A percentile compares a stretch with the other conserved stretches of the same genome.
Evolutionary conservation across 768 basidiomycete species (phyloP).

Genomic region (Phlebiopsis gigantea): DNA sequence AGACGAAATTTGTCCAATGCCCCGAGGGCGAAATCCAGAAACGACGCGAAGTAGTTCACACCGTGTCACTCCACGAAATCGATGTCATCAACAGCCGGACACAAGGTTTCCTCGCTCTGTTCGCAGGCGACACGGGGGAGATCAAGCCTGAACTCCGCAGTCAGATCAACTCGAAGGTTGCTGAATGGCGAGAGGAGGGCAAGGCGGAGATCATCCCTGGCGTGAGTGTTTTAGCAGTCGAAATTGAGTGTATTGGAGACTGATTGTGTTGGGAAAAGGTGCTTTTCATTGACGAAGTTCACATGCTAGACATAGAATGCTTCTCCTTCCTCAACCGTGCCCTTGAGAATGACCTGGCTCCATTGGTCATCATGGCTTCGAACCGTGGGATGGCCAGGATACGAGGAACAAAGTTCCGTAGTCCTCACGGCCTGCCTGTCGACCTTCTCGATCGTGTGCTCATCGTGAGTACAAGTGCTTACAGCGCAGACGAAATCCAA

Average conservation of each 20-base stretch:
- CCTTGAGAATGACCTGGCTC: conserved; percentile 88
- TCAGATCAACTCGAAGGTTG: conserved; percentile 95
- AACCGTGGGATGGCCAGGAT: conserved; percentile 95
- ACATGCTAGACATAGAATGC: conserved; percentile 99
- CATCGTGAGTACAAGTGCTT: conserved; percentile 91
- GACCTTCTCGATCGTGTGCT: conserved; percentile 93
- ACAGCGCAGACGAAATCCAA: conserved; percentile 74
- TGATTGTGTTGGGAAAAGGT: conserved; percentile 45
- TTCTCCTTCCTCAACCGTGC: conserved; percentile 98
- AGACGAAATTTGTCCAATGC: conserved; percentile 98
- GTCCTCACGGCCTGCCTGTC: conserved; percentile 91
- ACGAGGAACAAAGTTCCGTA: conserved; percentile 90
- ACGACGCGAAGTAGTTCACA: conserved; percentile 95
- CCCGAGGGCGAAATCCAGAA: conserved; percentile 98
- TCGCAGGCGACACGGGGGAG: conserved; percentile 95
- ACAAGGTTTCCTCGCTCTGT: conserved; percentile 95
- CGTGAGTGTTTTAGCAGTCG: conserved; percentile 40
- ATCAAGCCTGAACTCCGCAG: conserved; percentile 95
- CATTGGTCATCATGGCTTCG: conserved; percentile 96
- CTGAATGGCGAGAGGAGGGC: conserved; percentile 97
- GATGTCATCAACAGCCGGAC: conserved; percentile 99
- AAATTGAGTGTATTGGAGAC: neutral
- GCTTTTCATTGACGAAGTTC: conserved; percentile 98
- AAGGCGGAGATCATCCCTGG: conserved; percentile 98
- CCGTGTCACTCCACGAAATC: conserved; percentile 96